Conservation (phyloP, 225 moss, liverwort and hornwort species). For the Sphagnum tenellum region DNA sequence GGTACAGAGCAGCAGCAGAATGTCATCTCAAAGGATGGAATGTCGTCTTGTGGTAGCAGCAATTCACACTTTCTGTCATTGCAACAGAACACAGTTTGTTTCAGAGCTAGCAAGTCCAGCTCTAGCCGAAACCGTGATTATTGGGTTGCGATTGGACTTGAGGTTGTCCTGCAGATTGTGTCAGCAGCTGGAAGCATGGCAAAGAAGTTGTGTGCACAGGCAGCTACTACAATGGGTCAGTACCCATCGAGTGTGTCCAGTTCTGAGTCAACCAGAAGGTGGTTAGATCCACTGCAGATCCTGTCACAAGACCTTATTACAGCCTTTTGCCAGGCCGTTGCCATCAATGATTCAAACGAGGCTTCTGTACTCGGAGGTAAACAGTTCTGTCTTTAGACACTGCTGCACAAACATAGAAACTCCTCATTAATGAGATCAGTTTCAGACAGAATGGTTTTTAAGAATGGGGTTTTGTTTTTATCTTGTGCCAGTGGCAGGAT, state of each 20-base stretch:
- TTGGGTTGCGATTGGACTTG: conserved; percentile 25
- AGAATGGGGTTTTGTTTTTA: conserved; percentile 4
- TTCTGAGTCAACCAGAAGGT: conserved; percentile 16
- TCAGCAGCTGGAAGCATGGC: conserved; percentile 37
- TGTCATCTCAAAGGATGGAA: no score
- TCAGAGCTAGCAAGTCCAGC: no score
- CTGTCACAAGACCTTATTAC: conserved; percentile 29
- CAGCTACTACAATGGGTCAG: conserved; percentile 6
- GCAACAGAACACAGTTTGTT: no score
- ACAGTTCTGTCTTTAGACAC: background rate
- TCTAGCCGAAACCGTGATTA: background rate
- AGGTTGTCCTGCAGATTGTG: conserved; percentile 34
- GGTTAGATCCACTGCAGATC: conserved; percentile 46
- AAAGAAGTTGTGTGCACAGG: conserved; percentile 6
- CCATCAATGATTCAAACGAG: conserved; percentile 14
- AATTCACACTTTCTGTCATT: no score
- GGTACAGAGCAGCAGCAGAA: no score
- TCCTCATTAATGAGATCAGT: no score
- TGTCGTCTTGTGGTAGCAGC: no score
- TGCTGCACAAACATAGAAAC: no score
- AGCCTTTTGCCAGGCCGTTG: conserved; percentile 34
- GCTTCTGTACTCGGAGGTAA: conserved; percentile 54
- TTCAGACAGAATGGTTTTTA: no score
- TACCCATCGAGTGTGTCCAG: conserved; percentile 1
- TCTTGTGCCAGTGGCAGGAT: conserved; percentile 65